Percentiles rank a stretch among this genome's conserved stretches.
Conservation (phyloP, 176 grass and related monocot species). For the Phoenix dactylifera region DNA sequence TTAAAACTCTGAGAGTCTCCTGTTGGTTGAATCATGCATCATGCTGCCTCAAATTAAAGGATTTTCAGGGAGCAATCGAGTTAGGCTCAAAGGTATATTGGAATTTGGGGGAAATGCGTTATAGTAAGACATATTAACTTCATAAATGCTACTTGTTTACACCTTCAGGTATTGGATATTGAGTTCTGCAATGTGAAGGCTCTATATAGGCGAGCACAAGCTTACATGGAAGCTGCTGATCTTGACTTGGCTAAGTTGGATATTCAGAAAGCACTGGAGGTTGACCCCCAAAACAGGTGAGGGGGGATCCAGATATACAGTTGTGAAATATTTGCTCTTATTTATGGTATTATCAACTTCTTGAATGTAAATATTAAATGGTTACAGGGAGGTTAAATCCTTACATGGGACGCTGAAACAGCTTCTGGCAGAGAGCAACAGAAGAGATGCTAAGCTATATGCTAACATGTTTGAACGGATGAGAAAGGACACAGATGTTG, state of each 20-base stretch:
- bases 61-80: slow-evolving; percentile 24
- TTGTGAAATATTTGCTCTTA: too few relatives aligned
- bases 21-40: slow-evolving; percentile 40
- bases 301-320: background rate
- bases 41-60: slow-evolving; percentile 36
- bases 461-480: slow-evolving; percentile 24
- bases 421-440: slow-evolving; percentile 30
- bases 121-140: too few relatives aligned
- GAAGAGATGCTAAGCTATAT: slow-evolving; percentile 25
- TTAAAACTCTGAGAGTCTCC: slow-evolving; percentile 23
- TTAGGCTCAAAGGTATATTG: slow-evolving; percentile 25
- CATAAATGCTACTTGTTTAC: background rate
- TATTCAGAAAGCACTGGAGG: slow-evolving; percentile 25
- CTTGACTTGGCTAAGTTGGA: slow-evolving; percentile 31
- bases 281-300: slow-evolving; percentile 30
- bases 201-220: slow-evolving; percentile 34
- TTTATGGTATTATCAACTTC: too few relatives aligned
- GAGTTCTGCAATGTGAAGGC: slow-evolving; percentile 38
- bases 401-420: slow-evolving; percentile 24
- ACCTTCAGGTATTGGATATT: slow-evolving; percentile 23
- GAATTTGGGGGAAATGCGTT: too few relatives aligned
- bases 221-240: slow-evolving; percentile 26
- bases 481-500: slow-evolving; percentile 16
- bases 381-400: slow-evolving; percentile 30
- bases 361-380: slow-evolving; percentile 1